Base-by-base conservation (phyloP, 2,329 filamentous ascomycete species). In the Anthostomella pinea region DNA sequence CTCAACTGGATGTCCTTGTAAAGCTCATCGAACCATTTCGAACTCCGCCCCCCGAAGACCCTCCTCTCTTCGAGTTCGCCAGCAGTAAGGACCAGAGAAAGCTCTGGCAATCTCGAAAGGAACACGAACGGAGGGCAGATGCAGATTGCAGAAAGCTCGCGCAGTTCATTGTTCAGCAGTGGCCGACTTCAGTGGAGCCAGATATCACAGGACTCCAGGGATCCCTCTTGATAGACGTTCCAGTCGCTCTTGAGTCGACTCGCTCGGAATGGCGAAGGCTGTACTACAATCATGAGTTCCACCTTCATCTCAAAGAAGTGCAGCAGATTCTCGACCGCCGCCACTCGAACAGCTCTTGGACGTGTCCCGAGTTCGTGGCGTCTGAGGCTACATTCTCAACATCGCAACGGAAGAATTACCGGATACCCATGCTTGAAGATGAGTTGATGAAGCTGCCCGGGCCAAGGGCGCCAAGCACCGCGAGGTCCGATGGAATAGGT, bases 271-370 rank as follows among this genome's bases (percentile, higher is more conserved):
- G 74, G 74, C 43, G 55, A 4, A 64, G 68, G 0, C 47, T 75
- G 0, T 67, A 61, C n/a, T 59, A 66, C 5, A 80, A 80, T 28
- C 41, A 62, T 8, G 60, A 72, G 18, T 58, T 79, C 1, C 65
- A 60, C 0, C 26, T 52, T 0, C 69, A 77, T 44, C 40, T 78
- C 1, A 36, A 58, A 8, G 27, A 62, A 17, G 64, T 73, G 0
- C 72, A 79, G 34, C 5, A 29, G 0, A 45, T 72, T 7, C 41
- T 76, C 10, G 37, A 63, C 30, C 36, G 33, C 3, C 54, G 61
- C 30, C 51, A 52, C 8, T 44, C 54, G 3, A 43, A 53, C 4
- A 27, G 35, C 5, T 27, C 39, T 14, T 53, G 54, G 28, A 38
- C 39, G 27, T 33, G 40, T 8, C 47, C 46, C 0, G 37, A 29